Evolutionary conservation across 805 yeast species (phyloP).

Genomic region (Clavispora santaluciae): DNA sequence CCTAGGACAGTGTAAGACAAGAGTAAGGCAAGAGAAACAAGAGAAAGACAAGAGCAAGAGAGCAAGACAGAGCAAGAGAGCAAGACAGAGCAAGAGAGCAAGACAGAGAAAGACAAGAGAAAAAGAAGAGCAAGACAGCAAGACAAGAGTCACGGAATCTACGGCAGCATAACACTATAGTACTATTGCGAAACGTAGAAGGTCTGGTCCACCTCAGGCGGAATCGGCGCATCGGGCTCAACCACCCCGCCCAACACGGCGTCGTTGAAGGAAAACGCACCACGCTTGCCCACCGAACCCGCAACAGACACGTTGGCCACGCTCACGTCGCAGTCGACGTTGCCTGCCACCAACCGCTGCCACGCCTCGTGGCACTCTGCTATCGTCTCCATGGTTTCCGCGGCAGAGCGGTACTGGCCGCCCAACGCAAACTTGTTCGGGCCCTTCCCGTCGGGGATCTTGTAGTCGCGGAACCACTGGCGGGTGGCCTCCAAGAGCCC

Average conservation of each 20-base stretch:
- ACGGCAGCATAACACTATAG: not conserved
- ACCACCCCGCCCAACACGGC: conserved; percentile 8
- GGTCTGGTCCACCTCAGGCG: conserved; percentile 3
- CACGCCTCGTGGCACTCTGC: conserved; percentile 82
- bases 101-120: not conserved
- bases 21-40: not conserved
- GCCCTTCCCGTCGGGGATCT: conserved; percentile 97
- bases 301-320: conserved; percentile 8
- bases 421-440: conserved; percentile 95
- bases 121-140: not conserved
- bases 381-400: conserved; percentile 80
- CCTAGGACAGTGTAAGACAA: no score
- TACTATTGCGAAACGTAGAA: not conserved
- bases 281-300: conserved; percentile 7
- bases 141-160: no score
- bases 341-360: conserved; percentile 67
- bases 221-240: conserved; percentile 13
- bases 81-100: not conserved
- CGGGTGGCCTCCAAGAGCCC: conserved; percentile 90
- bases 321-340: conserved; percentile 26
- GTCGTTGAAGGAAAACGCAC: conserved; percentile 9
- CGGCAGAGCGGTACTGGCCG: conserved; percentile 84
- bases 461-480: conserved; percentile 98
- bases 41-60: not conserved
- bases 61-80: not conserved